Evolutionary conservation across 1,284 basidiomycete species (phyloP), one percentile per base, ranked within the genome.

Genomic region (Cryptococcus sp.): DNA sequence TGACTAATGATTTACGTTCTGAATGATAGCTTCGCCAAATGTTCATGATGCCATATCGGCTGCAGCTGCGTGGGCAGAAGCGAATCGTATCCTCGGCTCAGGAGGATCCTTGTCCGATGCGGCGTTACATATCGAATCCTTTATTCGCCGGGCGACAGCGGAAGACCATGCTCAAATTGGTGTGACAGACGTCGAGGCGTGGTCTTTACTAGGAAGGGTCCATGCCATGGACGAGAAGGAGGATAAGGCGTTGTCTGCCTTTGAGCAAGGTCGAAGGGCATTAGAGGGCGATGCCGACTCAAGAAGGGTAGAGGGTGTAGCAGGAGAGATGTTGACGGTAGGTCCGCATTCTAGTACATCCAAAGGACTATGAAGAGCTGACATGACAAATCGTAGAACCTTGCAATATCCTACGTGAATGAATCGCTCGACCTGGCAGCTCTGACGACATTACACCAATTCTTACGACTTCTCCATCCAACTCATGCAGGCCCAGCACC

Each of bases 351-450:
- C 19, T 13, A 5, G 29, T 16, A 23, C 43, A 19, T n/a, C 48
- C 64, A 29, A 39, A 44, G 19, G 17, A 49, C 25, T 25, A 22
- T 40, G n/a, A 5, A 5, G 20, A 1, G 47, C 23, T 6, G 23
- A 38, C 16, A 17, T 19, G 17, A n/a, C n/a, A n/a, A 16, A 16
- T 38, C 11, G n/a, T 59, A 94, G 92, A 91, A 91, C 5, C 84
- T 99, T 19, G 94, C 96, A 3, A 95, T 98, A 65, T 93, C 92
- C 5, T 99, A 93, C 78, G 97, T 94, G 48, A 99, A 99, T 74
- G 96, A 99, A 80, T 87, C 87, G 0, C 89, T 89, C 71, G 95
- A 99, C 69, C 83, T 89, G 7, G 93, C 88, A 1, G 90, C 95
- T 1, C 87, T 97, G 70, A 81, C 87, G 1, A 93, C 89, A 79